A percentile compares a stretch with the other conserved stretches of the same genome.
These are phyloP conservation scores for Globisporangium cystogenes DNA, from an alignment of 352 stramenopile species.

Conservation along the genomic window DNA sequence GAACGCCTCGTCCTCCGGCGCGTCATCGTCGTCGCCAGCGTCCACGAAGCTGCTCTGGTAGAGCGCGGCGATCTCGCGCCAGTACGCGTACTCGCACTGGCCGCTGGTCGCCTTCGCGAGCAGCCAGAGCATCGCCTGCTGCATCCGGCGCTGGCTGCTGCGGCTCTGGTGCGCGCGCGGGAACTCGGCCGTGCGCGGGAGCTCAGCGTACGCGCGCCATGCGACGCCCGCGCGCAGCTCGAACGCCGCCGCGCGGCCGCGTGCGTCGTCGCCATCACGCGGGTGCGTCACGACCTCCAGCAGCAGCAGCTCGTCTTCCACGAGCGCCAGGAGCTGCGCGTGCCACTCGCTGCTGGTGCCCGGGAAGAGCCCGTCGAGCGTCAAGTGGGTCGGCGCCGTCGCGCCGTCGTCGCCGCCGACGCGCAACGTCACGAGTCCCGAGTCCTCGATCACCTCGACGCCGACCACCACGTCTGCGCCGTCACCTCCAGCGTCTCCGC, in stretches of 20 bases:
- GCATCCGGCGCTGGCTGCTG: conserved; percentile 20
- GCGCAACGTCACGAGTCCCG: background rate
- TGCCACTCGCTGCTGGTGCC: conserved; percentile 10
- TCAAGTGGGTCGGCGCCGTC: conserved; percentile 6
- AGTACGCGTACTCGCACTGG: conserved; percentile 41
- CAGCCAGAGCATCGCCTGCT: conserved; percentile 57
- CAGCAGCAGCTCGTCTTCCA: conserved; percentile 21
- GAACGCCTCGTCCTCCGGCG: conserved; percentile 15
- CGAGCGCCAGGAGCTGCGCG: conserved; percentile 16
- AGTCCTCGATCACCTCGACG: background rate
- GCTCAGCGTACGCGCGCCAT: conserved; percentile 25
- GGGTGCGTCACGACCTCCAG: conserved; percentile 24
- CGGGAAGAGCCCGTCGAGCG: conserved; percentile 21
- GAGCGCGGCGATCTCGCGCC: conserved; percentile 44
- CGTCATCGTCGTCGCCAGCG: too few relatives aligned
- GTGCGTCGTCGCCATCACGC: background rate
- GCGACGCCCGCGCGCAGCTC: conserved; percentile 27
- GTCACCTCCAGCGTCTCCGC: background rate
- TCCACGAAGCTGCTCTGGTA: conserved; percentile 13
- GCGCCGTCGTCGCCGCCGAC: background rate
- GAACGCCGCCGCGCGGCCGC: conserved; percentile 1
- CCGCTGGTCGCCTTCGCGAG: conserved; percentile 17
- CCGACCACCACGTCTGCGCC: background rate
- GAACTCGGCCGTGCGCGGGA: conserved; percentile 3
- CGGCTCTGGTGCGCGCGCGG: conserved; percentile 7